phyloP scores from a whole-genome alignment of 768 basidiomycete species.

The Trichaptum fuscoviolaceum region DNA sequence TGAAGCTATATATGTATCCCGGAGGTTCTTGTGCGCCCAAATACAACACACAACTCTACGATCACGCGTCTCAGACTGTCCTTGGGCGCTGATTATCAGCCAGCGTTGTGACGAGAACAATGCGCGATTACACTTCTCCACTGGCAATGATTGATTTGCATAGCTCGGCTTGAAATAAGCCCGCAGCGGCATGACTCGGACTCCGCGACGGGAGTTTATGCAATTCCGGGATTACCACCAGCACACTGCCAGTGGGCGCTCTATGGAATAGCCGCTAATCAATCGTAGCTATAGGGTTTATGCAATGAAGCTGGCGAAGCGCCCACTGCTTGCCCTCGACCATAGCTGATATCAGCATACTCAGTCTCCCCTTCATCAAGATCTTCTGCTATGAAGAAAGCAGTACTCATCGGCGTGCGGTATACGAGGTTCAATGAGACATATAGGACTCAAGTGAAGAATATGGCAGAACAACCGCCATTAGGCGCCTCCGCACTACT shows the following conservation, averaged over 20 bases:
- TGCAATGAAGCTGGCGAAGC: neutral
- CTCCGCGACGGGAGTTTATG: neutral
- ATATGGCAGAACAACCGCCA: neutral
- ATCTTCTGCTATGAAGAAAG: neutral
- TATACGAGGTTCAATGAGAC: neutral
- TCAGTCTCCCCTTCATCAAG: neutral
- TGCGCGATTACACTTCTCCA: neutral
- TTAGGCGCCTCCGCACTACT: neutral
- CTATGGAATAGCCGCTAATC: neutral
- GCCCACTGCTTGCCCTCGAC: neutral
- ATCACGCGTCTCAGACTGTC: no score
- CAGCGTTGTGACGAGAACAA: neutral
- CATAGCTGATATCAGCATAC: neutral
- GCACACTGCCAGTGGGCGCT: neutral
- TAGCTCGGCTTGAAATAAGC: no score
- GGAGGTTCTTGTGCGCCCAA: neutral
- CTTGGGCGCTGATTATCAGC: no score
- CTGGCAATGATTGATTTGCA: neutral
- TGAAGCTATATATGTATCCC: no score
- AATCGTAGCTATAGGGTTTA: neutral
- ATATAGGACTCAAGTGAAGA: neutral
- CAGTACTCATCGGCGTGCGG: neutral
- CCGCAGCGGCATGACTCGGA: no score
- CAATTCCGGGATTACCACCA: neutral
- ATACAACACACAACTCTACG: neutral